A percentile compares a stretch with the other conserved stretches of the same genome.
Evolutionary conservation across 1,284 basidiomycete species (phyloP).

Genomic region (Malassezia cuniculi): DNA sequence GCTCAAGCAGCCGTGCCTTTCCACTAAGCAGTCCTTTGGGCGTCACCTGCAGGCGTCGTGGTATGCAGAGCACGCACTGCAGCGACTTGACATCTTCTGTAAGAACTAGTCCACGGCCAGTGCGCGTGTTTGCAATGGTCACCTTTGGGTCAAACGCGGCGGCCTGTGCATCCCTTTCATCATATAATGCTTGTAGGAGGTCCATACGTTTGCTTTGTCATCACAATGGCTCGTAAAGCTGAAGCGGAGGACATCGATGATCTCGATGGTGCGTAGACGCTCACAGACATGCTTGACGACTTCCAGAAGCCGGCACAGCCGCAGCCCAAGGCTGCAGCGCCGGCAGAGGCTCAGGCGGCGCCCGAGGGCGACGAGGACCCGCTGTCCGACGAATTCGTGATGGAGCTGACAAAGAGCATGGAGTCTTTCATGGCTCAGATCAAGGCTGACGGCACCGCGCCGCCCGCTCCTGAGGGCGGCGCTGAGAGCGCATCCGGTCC

Average conservation of each 20-base stretch:
- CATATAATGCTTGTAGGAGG: too few relatives aligned
- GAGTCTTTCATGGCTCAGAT: conserved; percentile 62
- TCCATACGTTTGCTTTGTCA: background rate
- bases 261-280: conserved; percentile 31
- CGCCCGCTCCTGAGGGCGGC: conserved; percentile 9
- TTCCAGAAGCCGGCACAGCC: conserved; percentile 26
- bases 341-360: conserved; percentile 37
- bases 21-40: too few relatives aligned
- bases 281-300: conserved; percentile 53
- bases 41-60: too few relatives aligned
- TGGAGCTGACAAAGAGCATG: conserved; percentile 68
- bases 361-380: conserved; percentile 38
- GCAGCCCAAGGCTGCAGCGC: conserved; percentile 14
- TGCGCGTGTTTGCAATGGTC: too few relatives aligned
- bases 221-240: conserved; percentile 12
- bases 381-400: conserved; percentile 52
- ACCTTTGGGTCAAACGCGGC: too few relatives aligned
- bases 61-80: too few relatives aligned
- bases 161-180: too few relatives aligned
- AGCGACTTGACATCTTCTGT: too few relatives aligned
- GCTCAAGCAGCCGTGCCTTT: too few relatives aligned
- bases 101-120: too few relatives aligned
- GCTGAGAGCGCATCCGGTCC: conserved; percentile 7
- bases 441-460: background rate
- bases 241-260: conserved; percentile 37